Evolutionary conservation across 441 rosid species (phyloP).

Genomic region (Kokia cookei): DNA sequence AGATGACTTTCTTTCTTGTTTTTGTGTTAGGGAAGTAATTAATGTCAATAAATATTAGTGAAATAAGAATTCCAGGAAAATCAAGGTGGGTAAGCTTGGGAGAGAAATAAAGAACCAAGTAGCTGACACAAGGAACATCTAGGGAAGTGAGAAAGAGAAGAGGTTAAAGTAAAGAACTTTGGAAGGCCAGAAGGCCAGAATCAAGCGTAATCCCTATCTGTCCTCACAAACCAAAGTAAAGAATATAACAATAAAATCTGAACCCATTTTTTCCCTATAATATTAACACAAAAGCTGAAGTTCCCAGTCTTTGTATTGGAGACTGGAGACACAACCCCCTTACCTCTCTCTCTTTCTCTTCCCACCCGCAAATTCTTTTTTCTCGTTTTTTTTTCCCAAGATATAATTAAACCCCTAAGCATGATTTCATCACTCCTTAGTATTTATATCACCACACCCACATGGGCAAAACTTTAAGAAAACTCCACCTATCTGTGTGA

Average conservation of each 20-base stretch:
- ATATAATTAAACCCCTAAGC: conserved; percentile 18
- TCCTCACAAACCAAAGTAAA: conserved; percentile 36
- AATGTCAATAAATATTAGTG: neutral
- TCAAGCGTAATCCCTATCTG: conserved; percentile 40
- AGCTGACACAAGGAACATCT: conserved; percentile 53
- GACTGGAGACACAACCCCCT: conserved; percentile 52
- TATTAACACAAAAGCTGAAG: conserved; percentile 50
- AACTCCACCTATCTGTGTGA: conserved; percentile 26
- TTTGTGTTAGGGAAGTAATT: neutral
- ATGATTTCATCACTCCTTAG: conserved; percentile 68
- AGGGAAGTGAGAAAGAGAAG: conserved; percentile 58
- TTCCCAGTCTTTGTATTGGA: conserved; percentile 67
- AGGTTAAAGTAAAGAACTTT: conserved; percentile 37
- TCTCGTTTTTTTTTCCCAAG: neutral
- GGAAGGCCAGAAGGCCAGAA: conserved; percentile 27
- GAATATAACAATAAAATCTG: conserved; percentile 34
- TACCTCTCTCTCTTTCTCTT: neutral
- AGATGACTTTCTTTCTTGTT: neutral
- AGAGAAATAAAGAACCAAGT: conserved; percentile 1
- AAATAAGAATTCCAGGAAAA: neutral
- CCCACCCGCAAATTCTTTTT: neutral
- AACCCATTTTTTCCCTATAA: conserved; percentile 41
- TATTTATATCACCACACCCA: conserved; percentile 57
- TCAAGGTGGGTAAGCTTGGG: neutral
- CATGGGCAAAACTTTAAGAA: conserved; percentile 58